Evolutionary conservation across 1,139 yeast species (phyloP).

Genomic region (Lodderomyces metapsilosis): DNA sequence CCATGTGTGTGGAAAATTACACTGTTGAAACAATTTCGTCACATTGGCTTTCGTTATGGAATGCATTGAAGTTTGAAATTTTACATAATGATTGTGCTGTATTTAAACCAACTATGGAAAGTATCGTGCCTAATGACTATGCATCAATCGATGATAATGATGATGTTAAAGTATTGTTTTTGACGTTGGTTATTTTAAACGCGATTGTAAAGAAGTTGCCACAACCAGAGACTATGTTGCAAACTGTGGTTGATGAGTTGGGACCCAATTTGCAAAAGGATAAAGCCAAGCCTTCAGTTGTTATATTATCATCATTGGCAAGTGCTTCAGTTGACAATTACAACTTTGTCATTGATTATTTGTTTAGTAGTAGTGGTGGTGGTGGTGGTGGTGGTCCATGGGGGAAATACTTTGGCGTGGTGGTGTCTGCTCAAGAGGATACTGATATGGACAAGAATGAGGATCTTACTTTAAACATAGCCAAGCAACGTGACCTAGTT

Average conservation of each 20-base stretch:
- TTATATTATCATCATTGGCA: conserved; percentile 59
- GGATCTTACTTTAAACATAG: conserved; percentile 40
- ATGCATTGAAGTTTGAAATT: conserved; percentile 82
- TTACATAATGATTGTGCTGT: conserved; percentile 62
- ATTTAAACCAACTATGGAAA: conserved; percentile 24
- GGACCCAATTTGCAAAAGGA: conserved; percentile 51
- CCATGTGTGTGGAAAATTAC: conserved; percentile 55
- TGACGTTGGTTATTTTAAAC: conserved; percentile 50
- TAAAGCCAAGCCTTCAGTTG: conserved; percentile 60
- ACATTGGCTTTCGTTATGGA: conserved; percentile 80
- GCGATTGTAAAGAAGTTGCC: conserved; percentile 36
- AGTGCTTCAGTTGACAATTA: conserved; percentile 36
- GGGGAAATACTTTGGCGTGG: conserved; percentile 36
- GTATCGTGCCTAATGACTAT: conserved; percentile 32
- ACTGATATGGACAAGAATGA: conserved; percentile 20
- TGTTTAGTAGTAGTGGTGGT: no score
- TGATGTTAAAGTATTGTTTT: conserved; percentile 39
- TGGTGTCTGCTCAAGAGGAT: conserved; percentile 14
- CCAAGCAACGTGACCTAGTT: conserved; percentile 60
- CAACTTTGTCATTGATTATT: conserved; percentile 40
- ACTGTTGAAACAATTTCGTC: conserved; percentile 44
- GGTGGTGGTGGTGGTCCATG: no score
- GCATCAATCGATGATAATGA: conserved; percentile 34
- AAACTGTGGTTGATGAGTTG: conserved; percentile 54
- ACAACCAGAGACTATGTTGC: conserved; percentile 28